Percentiles rank a stretch among this genome's conserved stretches.
Conservation (phyloP, 306 rosid genomes). For the Pterocarpus santalinus region DNA sequence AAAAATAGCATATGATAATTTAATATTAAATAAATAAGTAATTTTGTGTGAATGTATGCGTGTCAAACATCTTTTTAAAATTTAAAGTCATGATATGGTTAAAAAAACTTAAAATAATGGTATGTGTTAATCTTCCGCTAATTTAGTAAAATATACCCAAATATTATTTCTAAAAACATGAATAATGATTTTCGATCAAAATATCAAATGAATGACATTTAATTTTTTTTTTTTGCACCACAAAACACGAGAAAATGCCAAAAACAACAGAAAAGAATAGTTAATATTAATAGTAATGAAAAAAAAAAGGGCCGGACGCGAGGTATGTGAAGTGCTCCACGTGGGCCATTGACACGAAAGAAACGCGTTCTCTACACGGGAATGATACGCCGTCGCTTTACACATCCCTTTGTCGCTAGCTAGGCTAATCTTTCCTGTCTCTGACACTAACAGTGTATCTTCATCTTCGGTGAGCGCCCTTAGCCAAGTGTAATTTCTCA, state of each 20-base stretch:
- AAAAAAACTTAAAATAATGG: too few relatives aligned
- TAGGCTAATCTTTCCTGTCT: background rate
- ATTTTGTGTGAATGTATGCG: background rate
- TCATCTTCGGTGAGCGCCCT: background rate
- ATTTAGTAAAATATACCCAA: background rate
- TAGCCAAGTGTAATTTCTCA: background rate
- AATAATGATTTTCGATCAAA: too few relatives aligned
- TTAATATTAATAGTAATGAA: background rate
- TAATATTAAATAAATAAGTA: too few relatives aligned
- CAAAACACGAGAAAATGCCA: background rate
- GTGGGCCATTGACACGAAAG: constrained; percentile 30
- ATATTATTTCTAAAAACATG: too few relatives aligned
- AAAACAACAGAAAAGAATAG: background rate
- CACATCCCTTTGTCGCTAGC: background rate
- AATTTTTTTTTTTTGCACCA: background rate
- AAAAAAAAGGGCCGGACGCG: background rate
- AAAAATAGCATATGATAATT: too few relatives aligned
- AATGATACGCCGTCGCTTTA: constrained; percentile 33
- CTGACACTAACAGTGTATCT: background rate
- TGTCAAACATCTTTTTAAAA: too few relatives aligned
- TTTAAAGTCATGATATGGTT: too few relatives aligned
- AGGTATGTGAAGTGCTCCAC: background rate
- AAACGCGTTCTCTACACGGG: constrained; percentile 45
- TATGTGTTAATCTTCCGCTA: too few relatives aligned
- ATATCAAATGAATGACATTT: background rate